Conservation (phyloP, 108 stramenopile species). For the Conticribra guillardii region DNA sequence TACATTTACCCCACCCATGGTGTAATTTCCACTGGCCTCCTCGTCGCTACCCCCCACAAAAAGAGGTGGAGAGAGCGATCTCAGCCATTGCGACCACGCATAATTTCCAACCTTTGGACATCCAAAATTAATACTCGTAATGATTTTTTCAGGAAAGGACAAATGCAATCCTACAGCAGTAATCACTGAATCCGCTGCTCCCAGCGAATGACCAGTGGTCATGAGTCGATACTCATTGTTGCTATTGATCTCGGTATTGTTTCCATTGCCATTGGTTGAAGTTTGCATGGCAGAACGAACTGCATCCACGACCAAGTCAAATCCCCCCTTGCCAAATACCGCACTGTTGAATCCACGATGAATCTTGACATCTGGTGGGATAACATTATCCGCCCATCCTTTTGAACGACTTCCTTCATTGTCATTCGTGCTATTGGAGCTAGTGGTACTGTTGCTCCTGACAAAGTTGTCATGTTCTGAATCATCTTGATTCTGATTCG, state of each 20-base stretch:
- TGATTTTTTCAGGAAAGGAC: conserved; percentile 13
- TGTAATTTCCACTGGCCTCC: no score
- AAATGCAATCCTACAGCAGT: conserved; percentile 60
- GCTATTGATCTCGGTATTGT: conserved; percentile 6
- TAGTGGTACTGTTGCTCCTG: conserved; percentile 17
- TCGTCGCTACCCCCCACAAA: conserved; percentile 39
- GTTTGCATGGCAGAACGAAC: conserved; percentile 40
- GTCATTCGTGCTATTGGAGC: no score
- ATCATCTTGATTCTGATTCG: neutral
- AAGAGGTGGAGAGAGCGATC: conserved; percentile 32
- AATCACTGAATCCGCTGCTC: conserved; percentile 69
- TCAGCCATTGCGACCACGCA: conserved; percentile 55
- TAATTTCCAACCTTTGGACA: conserved; percentile 72
- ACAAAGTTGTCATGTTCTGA: neutral
- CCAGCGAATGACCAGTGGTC: conserved; percentile 77
- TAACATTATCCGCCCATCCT: neutral
- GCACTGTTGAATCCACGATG: conserved; percentile 80
- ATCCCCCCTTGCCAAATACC: conserved; percentile 56
- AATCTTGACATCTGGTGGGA: conserved; percentile 33
- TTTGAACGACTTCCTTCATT: conserved; percentile 19
- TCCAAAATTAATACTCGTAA: conserved; percentile 75
- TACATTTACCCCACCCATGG: conserved; percentile 7
- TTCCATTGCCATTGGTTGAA: conserved; percentile 6
- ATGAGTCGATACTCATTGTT: conserved; percentile 47
- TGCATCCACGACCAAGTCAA: conserved; percentile 5